Conservation (phyloP, 1,139 yeast genomes). For the Trichomonascaceae sp. region DNA sequence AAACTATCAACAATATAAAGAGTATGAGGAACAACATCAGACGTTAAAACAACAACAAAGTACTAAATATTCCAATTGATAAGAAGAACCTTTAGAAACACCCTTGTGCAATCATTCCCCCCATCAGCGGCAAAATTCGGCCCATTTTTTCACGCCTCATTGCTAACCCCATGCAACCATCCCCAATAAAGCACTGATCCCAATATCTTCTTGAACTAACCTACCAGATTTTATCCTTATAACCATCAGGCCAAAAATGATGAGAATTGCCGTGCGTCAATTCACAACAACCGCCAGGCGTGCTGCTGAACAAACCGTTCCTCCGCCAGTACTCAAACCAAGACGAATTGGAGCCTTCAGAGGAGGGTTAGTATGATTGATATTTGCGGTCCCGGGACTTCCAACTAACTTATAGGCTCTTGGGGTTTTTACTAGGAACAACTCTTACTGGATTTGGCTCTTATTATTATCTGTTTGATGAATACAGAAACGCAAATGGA, state of each 20-base stretch:
- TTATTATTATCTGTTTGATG: slow-evolving; percentile 71
- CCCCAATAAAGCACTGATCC: neutral
- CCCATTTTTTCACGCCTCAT: too few species aligned
- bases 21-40: neutral
- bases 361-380: slow-evolving; percentile 26
- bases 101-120: neutral
- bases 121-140: too few species aligned
- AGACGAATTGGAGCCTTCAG: slow-evolving; percentile 30
- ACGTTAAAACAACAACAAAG: neutral
- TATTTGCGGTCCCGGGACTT: neutral
- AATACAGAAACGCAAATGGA: slow-evolving; percentile 65
- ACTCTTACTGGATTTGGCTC: slow-evolving; percentile 68
- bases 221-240: neutral
- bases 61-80: neutral
- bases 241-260: neutral
- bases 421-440: slow-evolving; percentile 76
- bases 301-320: slow-evolving; percentile 13
- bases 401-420: slow-evolving; percentile 14
- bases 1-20: neutral
- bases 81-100: too few species aligned
- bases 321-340: slow-evolving; percentile 12
- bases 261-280: slow-evolving; percentile 6
- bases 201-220: neutral
- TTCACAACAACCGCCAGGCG: slow-evolving; percentile 8
- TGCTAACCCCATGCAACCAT: too few species aligned